phyloP scores from a whole-genome alignment of 2,329 filamentous ascomycete species.

The Penicillium frequentans region DNA sequence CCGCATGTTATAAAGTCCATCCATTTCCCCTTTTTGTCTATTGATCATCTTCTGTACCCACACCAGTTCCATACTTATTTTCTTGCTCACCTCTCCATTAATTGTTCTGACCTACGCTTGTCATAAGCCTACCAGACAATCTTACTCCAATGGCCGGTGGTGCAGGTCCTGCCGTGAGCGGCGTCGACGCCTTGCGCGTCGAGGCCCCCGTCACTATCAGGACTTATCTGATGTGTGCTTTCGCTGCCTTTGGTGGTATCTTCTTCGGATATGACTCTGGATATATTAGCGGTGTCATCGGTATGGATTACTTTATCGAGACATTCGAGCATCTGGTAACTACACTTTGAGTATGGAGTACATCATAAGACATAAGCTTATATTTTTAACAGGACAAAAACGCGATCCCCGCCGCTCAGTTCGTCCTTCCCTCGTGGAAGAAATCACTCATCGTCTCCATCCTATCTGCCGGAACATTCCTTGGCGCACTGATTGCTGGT shows the following conservation, averaged over 20 bases:
- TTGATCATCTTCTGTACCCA: not conserved
- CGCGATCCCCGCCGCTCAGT: constrained; percentile 35
- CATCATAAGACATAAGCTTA: not conserved
- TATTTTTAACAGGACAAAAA: constrained; percentile 24
- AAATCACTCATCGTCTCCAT: constrained; percentile 73
- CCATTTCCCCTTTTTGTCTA: not conserved
- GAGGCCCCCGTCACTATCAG: constrained; percentile 60
- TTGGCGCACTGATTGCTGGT: constrained; percentile 74
- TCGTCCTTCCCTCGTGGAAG: constrained; percentile 48
- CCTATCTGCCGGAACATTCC: constrained; percentile 75
- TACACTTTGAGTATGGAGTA: not conserved
- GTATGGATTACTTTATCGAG: constrained; percentile 50
- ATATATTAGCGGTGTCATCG: constrained; percentile 55
- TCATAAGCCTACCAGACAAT: not conserved
- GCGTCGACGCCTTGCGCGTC: constrained; percentile 54
- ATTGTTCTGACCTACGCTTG: not conserved
- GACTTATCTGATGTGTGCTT: constrained; percentile 62
- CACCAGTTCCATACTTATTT: not conserved
- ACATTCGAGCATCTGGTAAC: constrained; percentile 23
- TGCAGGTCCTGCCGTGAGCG: constrained; percentile 30
- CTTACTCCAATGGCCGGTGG: constrained; percentile 26
- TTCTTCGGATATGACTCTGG: constrained; percentile 62
- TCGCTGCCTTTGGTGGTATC: constrained; percentile 61
- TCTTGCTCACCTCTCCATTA: not conserved
- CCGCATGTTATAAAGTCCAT: not conserved